A percentile compares a stretch with the other conserved stretches of the same genome.
Evolutionary conservation across 306 rosid genomes (phyloP).

Genomic region (Dryas alaskensis): DNA sequence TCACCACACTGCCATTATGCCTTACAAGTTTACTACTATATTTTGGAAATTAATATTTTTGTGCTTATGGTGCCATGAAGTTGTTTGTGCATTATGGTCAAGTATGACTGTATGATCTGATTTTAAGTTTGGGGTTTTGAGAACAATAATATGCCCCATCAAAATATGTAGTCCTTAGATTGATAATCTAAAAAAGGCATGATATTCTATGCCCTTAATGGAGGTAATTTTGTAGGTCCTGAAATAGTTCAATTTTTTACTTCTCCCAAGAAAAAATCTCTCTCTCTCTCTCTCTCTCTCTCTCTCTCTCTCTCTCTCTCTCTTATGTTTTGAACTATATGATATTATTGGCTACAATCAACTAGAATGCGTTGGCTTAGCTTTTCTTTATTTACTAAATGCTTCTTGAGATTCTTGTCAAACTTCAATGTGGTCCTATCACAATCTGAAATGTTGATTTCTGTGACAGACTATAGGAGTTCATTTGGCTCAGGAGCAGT

Average conservation of each 20-base stretch:
- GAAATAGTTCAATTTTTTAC: too few species aligned
- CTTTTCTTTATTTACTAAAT: constrained; percentile 2
- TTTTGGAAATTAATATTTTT: neutral
- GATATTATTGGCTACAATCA: constrained; percentile 19
- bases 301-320: neutral
- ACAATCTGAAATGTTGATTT: constrained; percentile 27
- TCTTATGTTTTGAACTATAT: constrained; percentile 9
- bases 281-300: neutral
- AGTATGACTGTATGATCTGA: neutral
- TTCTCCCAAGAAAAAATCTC: neutral
- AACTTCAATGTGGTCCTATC: constrained; percentile 15
- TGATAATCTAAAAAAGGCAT: constrained; percentile 17
- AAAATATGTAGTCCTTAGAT: constrained; percentile 18
- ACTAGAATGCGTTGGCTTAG: neutral
- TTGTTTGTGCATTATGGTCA: constrained; percentile 5
- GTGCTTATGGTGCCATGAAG: constrained; percentile 20
- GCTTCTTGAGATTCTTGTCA: constrained; percentile 24
- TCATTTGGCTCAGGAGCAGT: constrained; percentile 69
- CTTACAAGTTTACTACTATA: neutral
- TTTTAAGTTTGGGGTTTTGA: constrained; percentile 15
- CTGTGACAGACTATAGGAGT: constrained; percentile 58
- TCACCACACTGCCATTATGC: neutral
- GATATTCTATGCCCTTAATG: neutral
- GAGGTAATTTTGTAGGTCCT: too few species aligned
- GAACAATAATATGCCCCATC: neutral